Evolutionary conservation across 345 rosid genomes (phyloP), one percentile per base, ranked within the genome.

Genomic region (Hirschfeldia incana): DNA sequence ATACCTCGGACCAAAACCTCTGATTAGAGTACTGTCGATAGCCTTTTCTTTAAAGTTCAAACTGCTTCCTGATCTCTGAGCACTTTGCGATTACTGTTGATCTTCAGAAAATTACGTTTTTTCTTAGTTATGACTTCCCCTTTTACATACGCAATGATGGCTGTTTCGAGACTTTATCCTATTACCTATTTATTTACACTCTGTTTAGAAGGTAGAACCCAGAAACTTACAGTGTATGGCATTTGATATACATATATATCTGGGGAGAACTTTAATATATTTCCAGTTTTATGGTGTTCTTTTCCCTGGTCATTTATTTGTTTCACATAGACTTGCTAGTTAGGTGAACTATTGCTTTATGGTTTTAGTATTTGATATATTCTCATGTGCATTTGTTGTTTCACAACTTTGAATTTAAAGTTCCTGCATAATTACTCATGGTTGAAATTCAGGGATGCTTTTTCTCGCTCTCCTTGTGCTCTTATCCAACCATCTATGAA

Each of bases 401-500:
- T 79, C 37, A 16, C 66, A 36, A 12, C 61, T 69, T 37, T 34
- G 30, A 49, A 53, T 53, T 57, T 11, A 30, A 29, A 74, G 11
- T 74, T 74, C 67, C 30, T 49, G 67, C 67, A 39, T 70, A 11
- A 36, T 26, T 9, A 8, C 68, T 70, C 34, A 46, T 86, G 78
- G 69, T 58, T 83, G 65, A 32, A 80, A 80, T 90, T 85, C 89
- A 95, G 99, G 93, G 98, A 95, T 81, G 89, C 91, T 15, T 95
- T 89, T 75, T 86, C 93, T 17, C 91, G 87, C 33, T 94, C 91
- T 83, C 93, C 97, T 6, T 87, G 97, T 83, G 93, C 98, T 76
- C 86, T 95, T 75, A 86, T 90, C 81, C 99, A 95, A 81, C 97
- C 99, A 82, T 89, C 97, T 17, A 89, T 95, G 92, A 81, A 80